Percentiles rank a stretch among this genome's conserved stretches.
phyloP scores from a whole-genome alignment of 495 filamentous ascomycete species.

The Astrocystis sublimbata region DNA sequence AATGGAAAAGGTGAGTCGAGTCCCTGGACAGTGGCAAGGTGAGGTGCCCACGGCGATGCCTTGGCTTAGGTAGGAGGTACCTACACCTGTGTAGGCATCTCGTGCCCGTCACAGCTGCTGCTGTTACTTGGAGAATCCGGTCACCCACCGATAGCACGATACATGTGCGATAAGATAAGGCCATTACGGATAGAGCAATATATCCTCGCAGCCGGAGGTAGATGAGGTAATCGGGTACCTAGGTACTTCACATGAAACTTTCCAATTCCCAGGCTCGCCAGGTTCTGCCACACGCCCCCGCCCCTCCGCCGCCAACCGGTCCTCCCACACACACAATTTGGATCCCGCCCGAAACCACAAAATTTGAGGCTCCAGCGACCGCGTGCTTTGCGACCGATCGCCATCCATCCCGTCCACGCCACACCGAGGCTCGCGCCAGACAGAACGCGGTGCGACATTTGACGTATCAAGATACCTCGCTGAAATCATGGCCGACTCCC shows the following conservation, averaged over 20 bases:
- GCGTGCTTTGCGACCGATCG: slow-evolving; percentile 21
- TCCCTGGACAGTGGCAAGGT: too few species aligned
- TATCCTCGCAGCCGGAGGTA: too few species aligned
- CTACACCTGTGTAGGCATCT: too few species aligned
- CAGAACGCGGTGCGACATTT: not conserved
- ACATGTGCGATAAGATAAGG: too few species aligned
- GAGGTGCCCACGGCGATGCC: too few species aligned
- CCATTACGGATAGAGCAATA: too few species aligned
- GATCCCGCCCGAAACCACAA: slow-evolving; percentile 25
- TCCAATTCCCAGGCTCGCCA: not conserved
- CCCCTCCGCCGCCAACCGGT: slow-evolving; percentile 1
- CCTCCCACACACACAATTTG: slow-evolving; percentile 37
- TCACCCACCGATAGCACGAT: too few species aligned
- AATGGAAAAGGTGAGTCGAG: not conserved
- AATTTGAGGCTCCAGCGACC: slow-evolving; percentile 19
- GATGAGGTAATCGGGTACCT: not conserved
- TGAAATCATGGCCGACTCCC: slow-evolving; percentile 44
- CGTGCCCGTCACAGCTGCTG: too few species aligned
- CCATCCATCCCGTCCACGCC: slow-evolving; percentile 12
- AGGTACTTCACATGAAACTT: too few species aligned
- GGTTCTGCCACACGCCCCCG: slow-evolving; percentile 21
- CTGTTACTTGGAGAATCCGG: too few species aligned
- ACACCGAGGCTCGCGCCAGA: slow-evolving; percentile 10
- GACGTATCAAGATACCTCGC: slow-evolving; percentile 7
- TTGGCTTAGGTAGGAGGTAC: too few species aligned